phyloP scores from a whole-genome alignment of 495 filamentous ascomycete species.

The Copromyces sp. region DNA sequence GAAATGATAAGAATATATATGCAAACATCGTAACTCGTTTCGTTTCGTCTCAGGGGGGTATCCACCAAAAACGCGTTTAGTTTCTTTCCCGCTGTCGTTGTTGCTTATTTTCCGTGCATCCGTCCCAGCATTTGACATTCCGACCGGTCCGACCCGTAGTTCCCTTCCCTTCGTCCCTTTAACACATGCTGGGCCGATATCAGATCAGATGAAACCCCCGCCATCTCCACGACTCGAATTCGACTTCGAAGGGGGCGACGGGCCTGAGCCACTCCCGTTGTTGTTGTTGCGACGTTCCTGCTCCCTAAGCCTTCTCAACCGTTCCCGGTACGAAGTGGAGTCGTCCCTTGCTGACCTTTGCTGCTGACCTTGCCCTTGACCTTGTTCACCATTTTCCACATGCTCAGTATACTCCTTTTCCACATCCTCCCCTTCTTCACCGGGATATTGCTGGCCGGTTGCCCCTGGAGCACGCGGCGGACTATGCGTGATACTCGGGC shows the following conservation, averaged over 20 bases:
- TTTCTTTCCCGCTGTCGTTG: background rate
- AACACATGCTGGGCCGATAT: too few species aligned
- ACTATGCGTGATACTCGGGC: constrained; percentile 30
- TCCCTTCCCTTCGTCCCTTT: background rate
- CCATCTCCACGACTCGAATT: background rate
- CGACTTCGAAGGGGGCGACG: background rate
- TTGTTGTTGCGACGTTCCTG: background rate
- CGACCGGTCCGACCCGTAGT: background rate
- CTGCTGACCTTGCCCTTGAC: background rate
- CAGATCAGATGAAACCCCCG: background rate
- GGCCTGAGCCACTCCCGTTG: background rate
- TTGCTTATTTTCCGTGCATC: background rate
- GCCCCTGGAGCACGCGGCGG: constrained; percentile 2
- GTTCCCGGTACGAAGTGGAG: background rate
- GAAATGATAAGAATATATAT: background rate
- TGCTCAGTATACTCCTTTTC: background rate
- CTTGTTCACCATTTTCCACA: background rate
- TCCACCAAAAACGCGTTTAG: background rate
- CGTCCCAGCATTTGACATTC: background rate
- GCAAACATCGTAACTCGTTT: background rate
- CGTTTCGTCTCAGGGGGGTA: background rate
- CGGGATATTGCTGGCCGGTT: background rate
- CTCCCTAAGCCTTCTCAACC: background rate
- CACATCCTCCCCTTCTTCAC: background rate
- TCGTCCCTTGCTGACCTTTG: background rate